Base-by-base conservation (phyloP, 2,329 filamentous ascomycete species). In the Penicillium sp. region DNA sequence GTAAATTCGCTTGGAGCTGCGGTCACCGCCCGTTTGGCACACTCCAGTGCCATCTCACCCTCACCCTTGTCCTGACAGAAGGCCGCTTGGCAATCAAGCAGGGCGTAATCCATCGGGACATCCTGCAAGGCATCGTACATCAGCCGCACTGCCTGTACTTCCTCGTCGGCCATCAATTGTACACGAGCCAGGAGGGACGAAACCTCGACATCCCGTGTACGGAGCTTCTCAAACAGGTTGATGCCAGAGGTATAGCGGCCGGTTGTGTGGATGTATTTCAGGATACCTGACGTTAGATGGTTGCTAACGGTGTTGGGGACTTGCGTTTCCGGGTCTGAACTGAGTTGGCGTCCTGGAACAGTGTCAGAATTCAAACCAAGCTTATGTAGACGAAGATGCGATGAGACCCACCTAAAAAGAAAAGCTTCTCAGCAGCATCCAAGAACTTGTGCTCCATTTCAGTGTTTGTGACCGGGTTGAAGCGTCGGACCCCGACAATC, bases 381-480 rank as follows among this genome's bases (percentile, higher is more conserved):
- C 34, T 27, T 9, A 18, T 6, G 8, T 18, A 18, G 3, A 18
- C 9, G 6, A 3, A n/a, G 29, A 16, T 10, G 11, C 20, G n/a
- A 3, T 11, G 24, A 23, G 3, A 22, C 14, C 28, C 59, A 88
- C 89, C 91, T 70, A 87, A 82, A 73, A 97, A 97, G 71, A 98
- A 98, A 26, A 98, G 77, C 61, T 87, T 86, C 71, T 98, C 93
- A 9, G 93, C 93, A 16, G 93, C 89, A 62, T 95, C 87, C 34
- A 98, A 76, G 66, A 98, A 98, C 55, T 88, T 88, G 66, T 98
- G 93, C 70, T 98, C 93, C 50, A 89, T 89, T 69, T 98, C 93
- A n/a, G 93, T 97, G 68, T 87, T 97, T 39, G 89, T 96, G 51
- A 98, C 88, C 1, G 93, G 93, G 65, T 98, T 98, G 77, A 98